Evolutionary conservation across 768 basidiomycete species (phyloP), one percentile per base, ranked within the genome.

Genomic region (Mycena crocata): DNA sequence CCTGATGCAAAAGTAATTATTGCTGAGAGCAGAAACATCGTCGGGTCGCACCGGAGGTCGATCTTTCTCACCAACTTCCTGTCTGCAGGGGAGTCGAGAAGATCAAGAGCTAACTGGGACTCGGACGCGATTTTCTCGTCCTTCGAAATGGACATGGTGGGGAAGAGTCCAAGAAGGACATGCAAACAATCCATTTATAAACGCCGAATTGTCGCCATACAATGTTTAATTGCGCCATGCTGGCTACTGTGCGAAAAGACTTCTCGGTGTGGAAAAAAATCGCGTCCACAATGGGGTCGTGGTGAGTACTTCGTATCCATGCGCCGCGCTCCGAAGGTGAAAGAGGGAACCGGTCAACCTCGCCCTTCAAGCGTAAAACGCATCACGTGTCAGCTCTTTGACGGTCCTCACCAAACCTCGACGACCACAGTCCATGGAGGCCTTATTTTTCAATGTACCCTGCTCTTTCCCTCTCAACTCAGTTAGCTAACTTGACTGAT

Each of bases 361-460:
- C n/a, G n/a, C n/a, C n/a, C n/a, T n/a, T n/a, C n/a, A n/a, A n/a
- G n/a, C n/a, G n/a, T n/a, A n/a, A n/a, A n/a, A n/a, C n/a, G n/a
- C n/a, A n/a, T n/a, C n/a, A n/a, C n/a, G n/a, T n/a, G n/a, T n/a
- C n/a, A n/a, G n/a, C 31, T 26, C 14, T 19, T 15, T 62, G 50
- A 62, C 50, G 50, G 24, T 32, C 26, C 17, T n/a, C 19, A 49
- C 52, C 31, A 3, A 15, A 26, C 26, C 40, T 48, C 52, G 39
- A 48, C 58, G 30, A 62, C 66, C 64, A 64, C 60, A 66, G 50
- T 49, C 50, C 71, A 95, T 95, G 94, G 94, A 96, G 83, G 94
- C 92, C 61, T 82, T 96, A 62, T 87, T 95, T 77, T 96, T 94
- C 84, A 96, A 96, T 81, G 94, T 95, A 81, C 70, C 77, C 49